phyloP scores from a whole-genome alignment of 441 rosid genomes.

The Pelargonium citronellum region DNA sequence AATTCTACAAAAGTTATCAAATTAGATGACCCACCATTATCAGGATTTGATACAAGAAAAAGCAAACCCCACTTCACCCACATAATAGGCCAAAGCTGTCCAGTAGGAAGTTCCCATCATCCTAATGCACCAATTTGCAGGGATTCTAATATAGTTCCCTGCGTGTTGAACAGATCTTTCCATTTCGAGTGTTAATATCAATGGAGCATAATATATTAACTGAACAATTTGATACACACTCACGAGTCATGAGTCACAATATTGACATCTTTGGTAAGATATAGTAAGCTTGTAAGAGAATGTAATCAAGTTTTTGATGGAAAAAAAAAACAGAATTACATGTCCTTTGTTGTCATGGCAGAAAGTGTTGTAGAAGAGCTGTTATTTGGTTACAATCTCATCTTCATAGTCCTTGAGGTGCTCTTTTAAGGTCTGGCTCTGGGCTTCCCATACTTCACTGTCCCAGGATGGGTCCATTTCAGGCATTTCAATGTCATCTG shows the following conservation, averaged over 20 bases:
- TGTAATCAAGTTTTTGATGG: background rate
- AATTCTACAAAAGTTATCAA: no score
- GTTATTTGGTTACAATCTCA: slow-evolving; percentile 24
- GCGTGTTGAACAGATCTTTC: background rate
- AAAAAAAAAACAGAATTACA: background rate
- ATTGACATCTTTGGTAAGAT: background rate
- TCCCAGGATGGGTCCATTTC: slow-evolving; percentile 53
- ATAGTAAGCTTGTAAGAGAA: background rate
- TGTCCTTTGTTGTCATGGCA: background rate
- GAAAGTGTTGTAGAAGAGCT: background rate
- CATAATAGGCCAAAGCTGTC: background rate
- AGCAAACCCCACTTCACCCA: background rate
- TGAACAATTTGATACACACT: background rate
- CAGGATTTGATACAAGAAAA: slow-evolving; percentile 1
- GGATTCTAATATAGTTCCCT: background rate
- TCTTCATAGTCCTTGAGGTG: slow-evolving; percentile 57
- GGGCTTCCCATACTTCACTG: slow-evolving; percentile 38
- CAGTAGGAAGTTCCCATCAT: background rate
- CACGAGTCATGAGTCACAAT: background rate
- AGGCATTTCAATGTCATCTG: slow-evolving; percentile 65
- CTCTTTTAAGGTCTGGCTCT: slow-evolving; percentile 48
- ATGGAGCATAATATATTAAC: background rate
- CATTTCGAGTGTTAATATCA: background rate
- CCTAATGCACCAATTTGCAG: background rate
- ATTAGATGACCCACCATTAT: background rate